Evolutionary conservation across 2,329 filamentous ascomycete species (phyloP).

Genomic region (Aureobasidium uvarum): DNA sequence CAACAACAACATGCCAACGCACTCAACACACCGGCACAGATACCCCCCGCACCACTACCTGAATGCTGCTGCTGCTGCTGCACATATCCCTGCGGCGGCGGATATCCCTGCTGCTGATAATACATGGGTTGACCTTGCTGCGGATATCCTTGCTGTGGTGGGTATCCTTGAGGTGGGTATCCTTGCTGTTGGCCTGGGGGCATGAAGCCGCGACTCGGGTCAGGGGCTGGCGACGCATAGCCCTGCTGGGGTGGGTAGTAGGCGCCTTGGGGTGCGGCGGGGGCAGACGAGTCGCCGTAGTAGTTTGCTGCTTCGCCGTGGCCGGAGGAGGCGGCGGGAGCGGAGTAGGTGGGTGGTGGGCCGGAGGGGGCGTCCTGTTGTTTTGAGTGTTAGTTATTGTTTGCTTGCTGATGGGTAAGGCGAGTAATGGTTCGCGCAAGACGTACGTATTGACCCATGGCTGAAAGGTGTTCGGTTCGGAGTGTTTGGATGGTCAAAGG

Average conservation of each 20-base stretch:
- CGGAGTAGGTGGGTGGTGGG: constrained; percentile 33
- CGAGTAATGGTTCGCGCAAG: not conserved
- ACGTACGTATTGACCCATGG: constrained; percentile 23
- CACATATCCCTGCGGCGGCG: constrained; percentile 38
- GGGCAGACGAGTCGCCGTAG: constrained; percentile 15
- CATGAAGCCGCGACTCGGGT: constrained; percentile 28
- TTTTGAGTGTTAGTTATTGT: not conserved
- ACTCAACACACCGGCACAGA: constrained; percentile 50
- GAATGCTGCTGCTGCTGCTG: constrained; percentile 38
- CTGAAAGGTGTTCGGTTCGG: not conserved
- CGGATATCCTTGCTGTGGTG: constrained; percentile 31
- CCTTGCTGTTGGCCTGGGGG: constrained; percentile 25
- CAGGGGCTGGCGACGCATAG: constrained; percentile 29
- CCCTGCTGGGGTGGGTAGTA: constrained; percentile 27
- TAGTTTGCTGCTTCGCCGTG: constrained; percentile 25
- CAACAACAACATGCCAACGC: constrained; percentile 52
- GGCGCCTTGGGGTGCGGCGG: constrained; percentile 27
- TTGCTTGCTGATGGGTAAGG: not conserved
- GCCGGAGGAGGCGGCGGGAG: constrained; percentile 16
- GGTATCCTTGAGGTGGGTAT: constrained; percentile 18
- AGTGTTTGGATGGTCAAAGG: not conserved
- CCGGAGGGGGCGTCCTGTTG: constrained; percentile 29
- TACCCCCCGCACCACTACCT: constrained; percentile 36
- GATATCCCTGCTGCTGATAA: constrained; percentile 42
- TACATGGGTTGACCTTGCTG: constrained; percentile 39